These are phyloP conservation scores for Coniochaeta hoffmannii DNA, from an alignment of 2,329 filamentous ascomycete species.

Conservation along the genomic window DNA sequence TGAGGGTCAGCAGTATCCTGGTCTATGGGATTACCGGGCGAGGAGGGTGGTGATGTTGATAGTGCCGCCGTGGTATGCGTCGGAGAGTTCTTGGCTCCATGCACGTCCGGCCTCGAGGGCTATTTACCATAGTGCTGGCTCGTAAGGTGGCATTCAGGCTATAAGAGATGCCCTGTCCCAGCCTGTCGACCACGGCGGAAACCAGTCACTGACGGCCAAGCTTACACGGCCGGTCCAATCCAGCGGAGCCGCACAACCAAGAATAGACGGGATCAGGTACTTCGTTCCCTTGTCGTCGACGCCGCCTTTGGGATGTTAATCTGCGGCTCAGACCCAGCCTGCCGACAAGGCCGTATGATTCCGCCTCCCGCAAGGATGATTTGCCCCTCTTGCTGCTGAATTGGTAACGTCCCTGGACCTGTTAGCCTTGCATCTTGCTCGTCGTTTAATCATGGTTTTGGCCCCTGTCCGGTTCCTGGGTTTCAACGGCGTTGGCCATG, in stretches of 20 bases:
- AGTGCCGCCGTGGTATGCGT: not conserved
- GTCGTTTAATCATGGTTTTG: not conserved
- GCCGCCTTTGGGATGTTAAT: not conserved
- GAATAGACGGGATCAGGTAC: not conserved
- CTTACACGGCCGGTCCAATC: not conserved
- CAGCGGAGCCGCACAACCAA: not conserved
- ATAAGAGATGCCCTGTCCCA: not conserved
- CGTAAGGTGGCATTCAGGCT: not conserved
- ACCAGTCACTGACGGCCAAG: not conserved
- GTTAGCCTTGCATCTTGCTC: not conserved
- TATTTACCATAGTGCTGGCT: not conserved
- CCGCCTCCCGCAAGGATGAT: not conserved
- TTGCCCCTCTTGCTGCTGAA: not conserved
- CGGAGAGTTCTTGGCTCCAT: not conserved
- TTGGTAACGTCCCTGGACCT: not conserved
- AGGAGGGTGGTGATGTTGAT: not conserved
- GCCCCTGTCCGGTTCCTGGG: not conserved
- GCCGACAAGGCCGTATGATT: not conserved
- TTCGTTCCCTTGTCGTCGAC: not conserved
- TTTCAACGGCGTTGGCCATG: not conserved
- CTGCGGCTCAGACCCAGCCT: not conserved
- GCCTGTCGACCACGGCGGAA: not conserved
- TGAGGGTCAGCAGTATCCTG: conserved; percentile 8
- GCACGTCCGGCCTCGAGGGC: not conserved
- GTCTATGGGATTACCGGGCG: conserved; percentile 9